Evolutionary conservation across 306 rosid species (phyloP), one percentile per base, ranked within the genome.

Genomic region (Chamaecrista fasciculata): DNA sequence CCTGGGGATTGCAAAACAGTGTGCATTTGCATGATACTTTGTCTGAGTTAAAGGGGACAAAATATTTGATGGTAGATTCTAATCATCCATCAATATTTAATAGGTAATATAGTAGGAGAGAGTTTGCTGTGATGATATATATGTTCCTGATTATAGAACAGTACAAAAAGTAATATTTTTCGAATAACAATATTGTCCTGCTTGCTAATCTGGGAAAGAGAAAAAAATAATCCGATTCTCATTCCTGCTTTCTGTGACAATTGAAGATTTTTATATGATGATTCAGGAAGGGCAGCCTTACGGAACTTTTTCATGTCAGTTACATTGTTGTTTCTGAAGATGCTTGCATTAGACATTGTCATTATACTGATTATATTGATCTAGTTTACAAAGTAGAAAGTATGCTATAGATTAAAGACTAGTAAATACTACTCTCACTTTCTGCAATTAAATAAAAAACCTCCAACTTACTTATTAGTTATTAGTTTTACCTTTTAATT

Each of bases 261-360:
- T 64, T 51, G 43, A 75, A 59, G 24, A 55, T 31, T 50, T 67
- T 70, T 76, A 43, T 70, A 29, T 86, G 72, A 78, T 81, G 78
- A 26, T 75, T 72, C 79, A 91, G 97, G 97, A 91, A 86, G 97
- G 97, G 97, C 95, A 88, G 89, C 83, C 86, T 91, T 61, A 92
- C 95, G 0, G 97, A 91, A 64, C 59, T 76, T 21, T 91, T 86
- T 69, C 66, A 36, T 64, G 79, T 91, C 69, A 87, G 80, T 6
- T 91, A 95, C 78, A 56, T 91, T n/a, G n/a, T n/a, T 53, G 26
- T 63, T 29, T 58, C 33, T 23, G 46, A 56, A 69, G 63, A 33
- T 58, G 40, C 34, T 63, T 62, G n/a, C 31, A 12, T 24, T 53
- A 31, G 47, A 18, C 12, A 52, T 55, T 56, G 43, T 39, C 69